Conservation (phyloP, 192 early-diverging fungal species). For the Backusella australiensis region DNA sequence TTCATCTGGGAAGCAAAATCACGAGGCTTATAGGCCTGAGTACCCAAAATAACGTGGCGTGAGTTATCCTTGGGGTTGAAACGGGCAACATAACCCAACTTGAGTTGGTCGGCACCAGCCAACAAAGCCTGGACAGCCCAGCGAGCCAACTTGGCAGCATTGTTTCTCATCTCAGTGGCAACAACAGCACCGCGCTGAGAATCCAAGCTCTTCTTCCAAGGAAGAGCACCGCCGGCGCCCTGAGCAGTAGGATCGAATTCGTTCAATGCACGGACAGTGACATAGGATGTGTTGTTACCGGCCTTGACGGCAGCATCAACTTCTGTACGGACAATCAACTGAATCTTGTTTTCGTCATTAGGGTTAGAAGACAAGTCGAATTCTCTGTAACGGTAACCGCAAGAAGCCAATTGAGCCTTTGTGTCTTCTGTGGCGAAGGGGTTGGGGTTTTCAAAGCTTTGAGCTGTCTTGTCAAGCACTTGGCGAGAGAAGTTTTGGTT, state of each 20-base stretch:
- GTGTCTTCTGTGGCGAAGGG: constrained; percentile 62
- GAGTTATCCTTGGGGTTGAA: constrained; percentile 71
- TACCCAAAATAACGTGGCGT: constrained; percentile 82
- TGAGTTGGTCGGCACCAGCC: constrained; percentile 86
- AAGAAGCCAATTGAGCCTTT: constrained; percentile 53
- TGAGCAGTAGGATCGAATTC: constrained; percentile 89
- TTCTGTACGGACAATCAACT: constrained; percentile 85
- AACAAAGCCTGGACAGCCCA: constrained; percentile 95
- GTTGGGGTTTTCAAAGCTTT: constrained; percentile 67
- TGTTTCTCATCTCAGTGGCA: constrained; percentile 97
- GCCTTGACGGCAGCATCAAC: constrained; percentile 76
- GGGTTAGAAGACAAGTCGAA: constrained; percentile 66
- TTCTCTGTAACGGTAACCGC: constrained; percentile 86
- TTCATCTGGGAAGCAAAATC: constrained; percentile 93
- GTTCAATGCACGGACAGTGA: constrained; percentile 83
- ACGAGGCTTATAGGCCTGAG: constrained; percentile 79
- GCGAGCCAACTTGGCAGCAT: constrained; percentile 89
- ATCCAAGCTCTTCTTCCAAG: constrained; percentile 95
- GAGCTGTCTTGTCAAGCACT: constrained; percentile 54
- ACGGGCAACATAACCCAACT: constrained; percentile 84
- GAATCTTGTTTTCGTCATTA: constrained; percentile 47
- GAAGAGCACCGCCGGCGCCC: constrained; percentile 82
- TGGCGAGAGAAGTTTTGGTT: constrained; percentile 84
- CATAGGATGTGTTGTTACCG: constrained; percentile 45
- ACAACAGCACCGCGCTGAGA: constrained; percentile 94